Base-by-base conservation (phyloP, 2,329 filamentous ascomycete genomes). In the Trichoderma sp. region DNA sequence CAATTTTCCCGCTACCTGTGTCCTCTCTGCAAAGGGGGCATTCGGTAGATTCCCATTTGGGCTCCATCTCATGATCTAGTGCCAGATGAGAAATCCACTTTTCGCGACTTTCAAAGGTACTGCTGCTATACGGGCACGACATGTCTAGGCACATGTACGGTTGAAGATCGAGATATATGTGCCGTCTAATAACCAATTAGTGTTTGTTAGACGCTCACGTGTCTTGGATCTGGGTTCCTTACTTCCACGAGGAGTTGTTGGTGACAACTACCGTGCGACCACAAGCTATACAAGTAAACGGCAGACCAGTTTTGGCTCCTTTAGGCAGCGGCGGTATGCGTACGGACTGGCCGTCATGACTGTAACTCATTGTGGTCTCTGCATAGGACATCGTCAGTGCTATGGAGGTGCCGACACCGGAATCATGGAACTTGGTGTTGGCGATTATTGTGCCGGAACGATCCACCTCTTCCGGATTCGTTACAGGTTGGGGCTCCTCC, bases 151-250 rank as follows among this genome's bases (percentile, higher is more conserved):
- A 63, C 48, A 32, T 29, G 12, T 63, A 63, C 0, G 59, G 48
- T 15, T 53, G 59, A 17, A 63, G 59, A 1, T 63, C 59, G 10
- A 53, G 34, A 37, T 63, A 63, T 17, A 63, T 29, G 3, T 63
- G 59, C 2, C 34, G 32, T 22, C 59, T 63, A 32, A 39, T 29
- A 1, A 7, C 0, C 34, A 1, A 19, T 53, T 12, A 32, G 45
- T n/a, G n/a, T 32, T 25, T 15, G 1, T 19, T 29, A 7, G 12
- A 17, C 4, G 17, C 1, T 5, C 27, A 12, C 3, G 5, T 3
- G 10, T n/a, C 9, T 13, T 1, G 9, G 5, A 2, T 3, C 9
- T 5, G 17, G 34, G 8, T 3, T 32, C 0, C 59, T 53, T 32
- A 63, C 59, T 63, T 63, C 59, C 59, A 63, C 0, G 5, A 45